Evolutionary conservation across 2,329 filamentous ascomycete genomes (phyloP), one percentile per base, ranked within the genome.

Genomic region (Aspergillus luchuensis): DNA sequence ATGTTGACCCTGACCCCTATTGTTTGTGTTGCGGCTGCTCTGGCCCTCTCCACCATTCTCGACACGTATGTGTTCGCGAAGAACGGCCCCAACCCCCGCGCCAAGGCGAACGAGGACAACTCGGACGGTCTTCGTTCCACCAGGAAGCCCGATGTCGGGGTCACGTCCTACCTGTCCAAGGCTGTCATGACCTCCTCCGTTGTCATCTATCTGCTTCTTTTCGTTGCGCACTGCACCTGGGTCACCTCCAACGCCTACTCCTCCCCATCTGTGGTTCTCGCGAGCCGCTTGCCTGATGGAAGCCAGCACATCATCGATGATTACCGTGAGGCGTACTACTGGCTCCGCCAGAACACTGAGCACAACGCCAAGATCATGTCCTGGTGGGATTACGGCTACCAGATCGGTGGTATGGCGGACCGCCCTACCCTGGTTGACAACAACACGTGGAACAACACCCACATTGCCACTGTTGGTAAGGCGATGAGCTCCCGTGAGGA

Each of bases 371-470:
- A 98, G 85, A 90, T 99, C 75, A 98, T 98, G 94, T 95, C 93
- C 1, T 99, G 95, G 95, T 99, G 95, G 95, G 95, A 99, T 76
- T 99, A 99, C 73, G 95, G 95, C 67, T 99, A 99, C 82, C 95
- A 99, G 81, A 99, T 99, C 78, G 95, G 95, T 81, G 95, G 95
- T 68, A 99, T 99, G 95, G 95, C 95, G 53, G 95, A 99, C 77
- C 87, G 95, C 57, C 95, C 95, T 36, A 99, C 95, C 1, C 84
- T 99, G 36, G 95, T 99, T 36, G 95, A 99, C 83, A 99, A 99
- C 84, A 99, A 99, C 82, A 99, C 95, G 2, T 99, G 95, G 95
- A 99, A 99, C 84, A 99, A 99, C 82, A 99, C 95, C 7, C 95
- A 99, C 77, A 99, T 99, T 79, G 95, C 95, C 56, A 99, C 95